Conservation (phyloP, 345 rosid species). For the Gossypium sturtianum region DNA sequence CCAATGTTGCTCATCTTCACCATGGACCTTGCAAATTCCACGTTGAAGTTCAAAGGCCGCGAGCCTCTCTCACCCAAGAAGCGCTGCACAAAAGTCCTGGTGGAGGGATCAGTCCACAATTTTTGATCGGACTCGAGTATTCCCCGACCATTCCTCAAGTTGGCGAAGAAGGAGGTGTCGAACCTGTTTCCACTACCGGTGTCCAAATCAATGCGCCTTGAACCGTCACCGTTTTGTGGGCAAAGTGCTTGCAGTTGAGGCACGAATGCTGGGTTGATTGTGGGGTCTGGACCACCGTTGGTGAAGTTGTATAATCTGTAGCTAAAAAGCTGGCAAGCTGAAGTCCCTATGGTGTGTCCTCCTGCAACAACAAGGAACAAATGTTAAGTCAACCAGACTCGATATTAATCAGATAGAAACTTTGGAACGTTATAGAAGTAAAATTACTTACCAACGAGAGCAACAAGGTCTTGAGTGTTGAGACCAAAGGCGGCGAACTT, state of each 20-base stretch:
- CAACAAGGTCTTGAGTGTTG: slow-evolving; percentile 39
- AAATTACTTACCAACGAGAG: slow-evolving; percentile 40
- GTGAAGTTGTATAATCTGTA: slow-evolving; percentile 56
- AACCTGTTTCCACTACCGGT: neutral
- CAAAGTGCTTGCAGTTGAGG: neutral
- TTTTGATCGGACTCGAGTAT: neutral
- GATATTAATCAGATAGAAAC: neutral
- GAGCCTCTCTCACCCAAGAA: neutral
- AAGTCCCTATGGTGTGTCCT: slow-evolving; percentile 58
- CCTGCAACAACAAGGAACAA: slow-evolving; percentile 24
- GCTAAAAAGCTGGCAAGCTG: slow-evolving; percentile 37
- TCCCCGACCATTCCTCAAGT: slow-evolving; percentile 3
- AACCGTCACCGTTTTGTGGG: neutral
- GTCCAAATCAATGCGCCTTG: neutral
- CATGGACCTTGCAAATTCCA: slow-evolving; percentile 6
- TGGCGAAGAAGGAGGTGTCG: neutral
- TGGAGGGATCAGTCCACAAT: neutral
- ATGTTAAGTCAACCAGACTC: neutral
- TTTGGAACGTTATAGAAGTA: neutral
- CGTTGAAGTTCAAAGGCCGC: neutral
- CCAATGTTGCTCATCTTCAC: slow-evolving; percentile 5
- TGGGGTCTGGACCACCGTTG: slow-evolving; percentile 15
- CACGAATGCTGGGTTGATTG: neutral
- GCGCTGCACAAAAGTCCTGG: neutral
- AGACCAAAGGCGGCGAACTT: slow-evolving; percentile 25